Percentiles rank a stretch among this genome's conserved stretches.
phyloP scores from a whole-genome alignment of 139 green algal genomes.

The Desmodesmus armatus region DNA sequence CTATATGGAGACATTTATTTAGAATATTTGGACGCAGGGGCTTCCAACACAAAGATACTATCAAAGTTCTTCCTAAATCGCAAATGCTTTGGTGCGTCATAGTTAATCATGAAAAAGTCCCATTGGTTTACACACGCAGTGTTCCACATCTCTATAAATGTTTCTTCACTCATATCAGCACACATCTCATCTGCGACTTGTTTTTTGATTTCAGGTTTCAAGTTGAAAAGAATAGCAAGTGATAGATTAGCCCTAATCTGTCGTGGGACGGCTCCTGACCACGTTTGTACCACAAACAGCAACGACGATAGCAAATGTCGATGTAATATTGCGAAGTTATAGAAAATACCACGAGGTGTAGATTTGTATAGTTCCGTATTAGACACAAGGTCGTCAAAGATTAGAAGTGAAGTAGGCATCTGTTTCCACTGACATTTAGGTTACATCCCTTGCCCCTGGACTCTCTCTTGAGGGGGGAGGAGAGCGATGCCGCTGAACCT shows the following conservation, averaged over 20 bases:
- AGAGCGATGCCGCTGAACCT: background rate
- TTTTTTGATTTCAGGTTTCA: constrained; percentile 16
- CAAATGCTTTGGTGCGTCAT: background rate
- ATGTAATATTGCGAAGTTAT: constrained; percentile 11
- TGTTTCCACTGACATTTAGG: background rate
- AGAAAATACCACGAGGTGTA: constrained; percentile 4
- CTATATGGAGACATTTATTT: constrained; percentile 3
- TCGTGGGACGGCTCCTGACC: background rate
- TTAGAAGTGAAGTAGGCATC: background rate
- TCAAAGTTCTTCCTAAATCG: constrained; percentile 1
- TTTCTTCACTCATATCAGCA: constrained; percentile 11
- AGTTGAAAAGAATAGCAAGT: constrained; percentile 2
- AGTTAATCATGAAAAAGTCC: constrained; percentile 23
- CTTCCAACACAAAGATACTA: constrained; percentile 6
- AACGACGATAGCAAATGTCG: background rate
- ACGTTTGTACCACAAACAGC: constrained; percentile 3
- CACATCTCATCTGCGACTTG: constrained; percentile 18
- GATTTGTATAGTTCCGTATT: constrained; percentile 16
- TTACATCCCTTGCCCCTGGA: constrained; percentile 17
- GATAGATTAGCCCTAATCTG: constrained; percentile 11
- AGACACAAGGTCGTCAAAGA: constrained; percentile 12
- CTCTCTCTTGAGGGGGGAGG: background rate
- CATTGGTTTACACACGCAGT: background rate
- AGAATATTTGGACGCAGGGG: too few species aligned
- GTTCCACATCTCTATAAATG: constrained; percentile 13